Evolutionary conservation across 2,329 filamentous ascomycete genomes (phyloP).

Genomic region (Onygenales sp.): DNA sequence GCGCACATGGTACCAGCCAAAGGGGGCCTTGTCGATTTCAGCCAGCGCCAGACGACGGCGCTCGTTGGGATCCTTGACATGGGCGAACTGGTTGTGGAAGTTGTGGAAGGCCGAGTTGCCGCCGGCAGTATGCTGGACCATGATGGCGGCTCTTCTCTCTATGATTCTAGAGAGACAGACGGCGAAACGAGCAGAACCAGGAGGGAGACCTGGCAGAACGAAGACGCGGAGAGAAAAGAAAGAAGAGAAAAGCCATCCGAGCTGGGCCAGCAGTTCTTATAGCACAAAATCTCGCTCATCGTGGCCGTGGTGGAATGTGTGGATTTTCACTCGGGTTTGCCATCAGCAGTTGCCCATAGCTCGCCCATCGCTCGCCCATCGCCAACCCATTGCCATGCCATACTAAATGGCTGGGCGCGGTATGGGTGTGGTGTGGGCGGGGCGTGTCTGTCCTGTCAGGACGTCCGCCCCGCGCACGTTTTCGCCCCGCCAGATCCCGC

Average conservation of each 20-base stretch:
- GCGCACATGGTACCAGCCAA: slow-evolving; percentile 13
- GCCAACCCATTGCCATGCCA: too few relatives aligned
- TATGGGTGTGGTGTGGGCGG: too few relatives aligned
- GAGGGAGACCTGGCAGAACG: not conserved
- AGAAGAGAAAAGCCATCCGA: not conserved
- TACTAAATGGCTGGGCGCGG: too few relatives aligned
- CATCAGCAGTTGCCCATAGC: too few relatives aligned
- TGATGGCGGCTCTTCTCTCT: not conserved
- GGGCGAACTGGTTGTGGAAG: slow-evolving; percentile 65
- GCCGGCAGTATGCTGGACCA: slow-evolving; percentile 40
- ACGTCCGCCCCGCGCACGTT: too few relatives aligned
- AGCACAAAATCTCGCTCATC: too few relatives aligned
- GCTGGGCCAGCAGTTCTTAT: too few relatives aligned
- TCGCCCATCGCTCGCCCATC: too few relatives aligned
- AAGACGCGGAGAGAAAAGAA: not conserved
- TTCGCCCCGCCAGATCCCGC: too few relatives aligned
- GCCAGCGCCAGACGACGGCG: slow-evolving; percentile 67
- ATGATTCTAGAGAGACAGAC: not conserved
- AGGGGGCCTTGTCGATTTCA: slow-evolving; percentile 38
- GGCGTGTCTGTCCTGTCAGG: too few relatives aligned
- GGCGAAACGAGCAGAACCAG: not conserved
- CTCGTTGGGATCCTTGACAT: slow-evolving; percentile 61
- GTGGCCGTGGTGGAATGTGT: too few relatives aligned
- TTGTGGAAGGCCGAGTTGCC: slow-evolving; percentile 67
- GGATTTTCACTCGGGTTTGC: too few relatives aligned